Percentiles rank a stretch among this genome's conserved stretches.
phyloP scores from a whole-genome alignment of 2,329 filamentous ascomycete species.

The Fusarium bulbicola region DNA sequence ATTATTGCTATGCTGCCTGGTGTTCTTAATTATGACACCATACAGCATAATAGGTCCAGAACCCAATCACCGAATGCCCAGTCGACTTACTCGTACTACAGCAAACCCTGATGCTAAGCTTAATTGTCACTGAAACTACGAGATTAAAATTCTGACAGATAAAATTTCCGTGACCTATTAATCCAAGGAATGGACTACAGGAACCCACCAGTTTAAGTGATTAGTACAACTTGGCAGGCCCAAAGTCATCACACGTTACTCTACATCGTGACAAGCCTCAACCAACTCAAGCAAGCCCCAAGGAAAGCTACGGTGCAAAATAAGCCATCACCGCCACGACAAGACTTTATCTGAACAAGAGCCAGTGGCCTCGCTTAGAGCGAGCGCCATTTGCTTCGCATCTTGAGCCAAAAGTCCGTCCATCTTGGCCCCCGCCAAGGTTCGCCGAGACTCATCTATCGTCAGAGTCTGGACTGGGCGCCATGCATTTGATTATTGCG shows the following conservation, averaged over 20 bases:
- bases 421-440: conserved; percentile 34
- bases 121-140: conserved; percentile 7
- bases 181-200: background rate
- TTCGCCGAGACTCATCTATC: conserved; percentile 22
- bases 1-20: background rate
- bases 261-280: conserved; percentile 25
- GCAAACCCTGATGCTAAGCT: conserved; percentile 11
- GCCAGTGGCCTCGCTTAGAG: conserved; percentile 34
- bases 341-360: conserved; percentile 1
- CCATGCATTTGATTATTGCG: background rate
- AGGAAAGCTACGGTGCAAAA: background rate
- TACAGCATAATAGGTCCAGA: background rate
- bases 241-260: conserved; percentile 20
- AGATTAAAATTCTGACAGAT: background rate
- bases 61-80: background rate
- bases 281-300: background rate
- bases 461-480: conserved; percentile 35
- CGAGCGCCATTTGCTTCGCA: conserved; percentile 31
- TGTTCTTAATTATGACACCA: background rate
- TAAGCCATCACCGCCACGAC: conserved; percentile 6
- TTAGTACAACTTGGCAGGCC: conserved; percentile 14
- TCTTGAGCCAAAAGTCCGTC: conserved; percentile 29
- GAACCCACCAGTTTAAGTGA: background rate
- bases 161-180: background rate
- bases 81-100: background rate